Evolutionary conservation across 2,329 filamentous ascomycete genomes (phyloP).

Genomic region (Ustulina deusta): DNA sequence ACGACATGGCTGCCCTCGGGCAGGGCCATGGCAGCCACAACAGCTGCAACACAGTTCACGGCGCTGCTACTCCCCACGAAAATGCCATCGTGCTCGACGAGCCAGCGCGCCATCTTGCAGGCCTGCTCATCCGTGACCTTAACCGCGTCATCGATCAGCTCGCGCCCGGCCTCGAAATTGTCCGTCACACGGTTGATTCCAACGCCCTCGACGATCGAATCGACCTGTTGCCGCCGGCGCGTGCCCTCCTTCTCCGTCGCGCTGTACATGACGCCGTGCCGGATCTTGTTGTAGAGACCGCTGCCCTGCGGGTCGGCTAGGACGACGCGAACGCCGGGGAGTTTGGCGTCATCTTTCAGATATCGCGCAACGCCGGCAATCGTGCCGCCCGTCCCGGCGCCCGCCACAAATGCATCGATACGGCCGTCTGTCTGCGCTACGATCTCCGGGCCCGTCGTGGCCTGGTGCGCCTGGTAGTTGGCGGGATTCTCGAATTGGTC

Average conservation of each 20-base stretch:
- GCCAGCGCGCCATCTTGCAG: constrained; percentile 91
- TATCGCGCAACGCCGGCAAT: constrained; percentile 87
- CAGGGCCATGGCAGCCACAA: constrained; percentile 73
- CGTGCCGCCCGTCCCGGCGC: constrained; percentile 94
- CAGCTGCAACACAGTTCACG: constrained; percentile 92
- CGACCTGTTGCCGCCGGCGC: constrained; percentile 87
- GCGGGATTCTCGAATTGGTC: constrained; percentile 95
- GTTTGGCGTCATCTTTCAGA: constrained; percentile 75
- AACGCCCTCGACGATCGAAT: constrained; percentile 95
- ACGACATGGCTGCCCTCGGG: constrained; percentile 74
- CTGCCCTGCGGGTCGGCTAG: constrained; percentile 95
- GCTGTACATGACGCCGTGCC: constrained; percentile 96
- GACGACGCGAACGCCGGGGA: constrained; percentile 69
- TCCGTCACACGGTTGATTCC: constrained; percentile 94
- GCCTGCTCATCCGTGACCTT: constrained; percentile 90
- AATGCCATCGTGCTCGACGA: constrained; percentile 94
- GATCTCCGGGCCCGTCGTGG: constrained; percentile 90
- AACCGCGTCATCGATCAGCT: constrained; percentile 90
- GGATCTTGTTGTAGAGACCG: constrained; percentile 90
- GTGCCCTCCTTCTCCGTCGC: constrained; percentile 90
- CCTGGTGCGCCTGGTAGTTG: constrained; percentile 88
- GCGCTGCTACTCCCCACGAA: constrained; percentile 95
- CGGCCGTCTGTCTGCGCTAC: constrained; percentile 78
- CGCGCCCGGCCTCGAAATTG: constrained; percentile 89
- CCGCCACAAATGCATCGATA: constrained; percentile 90